Conservation (phyloP, 768 basidiomycete species). For the Dioszegia crocea region DNA sequence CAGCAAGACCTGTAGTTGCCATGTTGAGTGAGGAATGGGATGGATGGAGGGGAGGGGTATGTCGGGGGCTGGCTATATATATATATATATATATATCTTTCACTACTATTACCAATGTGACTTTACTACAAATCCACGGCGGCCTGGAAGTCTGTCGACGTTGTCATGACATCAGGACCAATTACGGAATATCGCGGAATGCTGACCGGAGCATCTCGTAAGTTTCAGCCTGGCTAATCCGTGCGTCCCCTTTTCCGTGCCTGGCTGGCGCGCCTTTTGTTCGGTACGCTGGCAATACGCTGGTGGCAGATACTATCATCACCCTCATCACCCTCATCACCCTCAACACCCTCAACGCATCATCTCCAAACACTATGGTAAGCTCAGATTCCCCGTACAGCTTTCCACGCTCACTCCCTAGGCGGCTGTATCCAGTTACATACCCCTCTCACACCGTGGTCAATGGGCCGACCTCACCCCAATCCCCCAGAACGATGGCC, state of each 20-base stretch:
- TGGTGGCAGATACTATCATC: too few species aligned
- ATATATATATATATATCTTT: too few species aligned
- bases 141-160: too few species aligned
- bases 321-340: too few species aligned
- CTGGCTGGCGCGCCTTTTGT: background rate
- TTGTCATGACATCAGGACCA: too few species aligned
- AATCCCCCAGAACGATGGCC: constrained; percentile 71
- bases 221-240: background rate
- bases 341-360: too few species aligned
- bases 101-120: too few species aligned
- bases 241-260: too few species aligned
- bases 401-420: background rate
- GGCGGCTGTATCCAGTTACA: constrained; percentile 27
- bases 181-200: too few species aligned
- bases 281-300: background rate
- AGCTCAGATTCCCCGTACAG: too few species aligned
- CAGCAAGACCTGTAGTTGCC: constrained; percentile 43
- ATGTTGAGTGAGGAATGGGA: constrained; percentile 10
- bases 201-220: background rate
- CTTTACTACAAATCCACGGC: too few species aligned
- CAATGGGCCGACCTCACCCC: constrained; percentile 80
- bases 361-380: too few species aligned
- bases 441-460: constrained; percentile 59
- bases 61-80: background rate
- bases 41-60: background rate